Base-by-base conservation (phyloP, 2,329 filamentous ascomycete genomes). In the Lachnellula hyalina region DNA sequence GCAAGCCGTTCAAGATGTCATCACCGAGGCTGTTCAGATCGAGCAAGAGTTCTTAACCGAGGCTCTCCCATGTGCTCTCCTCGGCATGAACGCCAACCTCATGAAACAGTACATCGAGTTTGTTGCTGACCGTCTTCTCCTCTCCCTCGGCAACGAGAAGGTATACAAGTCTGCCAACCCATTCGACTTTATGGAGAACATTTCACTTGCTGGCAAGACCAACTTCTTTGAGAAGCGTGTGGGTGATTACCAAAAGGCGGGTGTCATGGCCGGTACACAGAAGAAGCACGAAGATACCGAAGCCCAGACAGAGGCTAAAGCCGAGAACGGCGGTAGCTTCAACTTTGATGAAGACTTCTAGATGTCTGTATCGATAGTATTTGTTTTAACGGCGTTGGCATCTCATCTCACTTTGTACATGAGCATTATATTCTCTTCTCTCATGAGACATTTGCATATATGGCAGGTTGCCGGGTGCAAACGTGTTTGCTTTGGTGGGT, bases 21-120 rank as follows among this genome's bases (percentile, higher is more conserved):
- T 99, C 72, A 88, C 86, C 51, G 94, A 99, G 72, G 94, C 94
- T 52, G 94, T 99, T 62, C 75, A 73, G 53, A 97, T 99, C 58
- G 94, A 99, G 81, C 87, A 99, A 75, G 94, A 99, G 77, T 99
- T 99, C 81, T 75, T 99, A 65, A 95, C 92, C 2, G 94, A 99
- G 72, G 92, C 94, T 62, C 86, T 99, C 51, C 94, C 94, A 15
- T 91, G 87, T 67, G 91, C 84, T 45, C 86, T 99, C 50, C 89
- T 99, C 34, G 94, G 94, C 77, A 99, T 99, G 94, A 99, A 99
- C 81, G 75, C 92, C 52, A 88, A 81, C 64, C 83, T 99, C 65
- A 99, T 99, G 94, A 95, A 95, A 82, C 93, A 97, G 77, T 99
- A 99, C 81, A 99, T 99, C 65, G 94, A 99, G 83, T 99, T 99